Evolutionary conservation across 352 stramenopile species (phyloP).

Genomic region (Elongisporangium prolatum): DNA sequence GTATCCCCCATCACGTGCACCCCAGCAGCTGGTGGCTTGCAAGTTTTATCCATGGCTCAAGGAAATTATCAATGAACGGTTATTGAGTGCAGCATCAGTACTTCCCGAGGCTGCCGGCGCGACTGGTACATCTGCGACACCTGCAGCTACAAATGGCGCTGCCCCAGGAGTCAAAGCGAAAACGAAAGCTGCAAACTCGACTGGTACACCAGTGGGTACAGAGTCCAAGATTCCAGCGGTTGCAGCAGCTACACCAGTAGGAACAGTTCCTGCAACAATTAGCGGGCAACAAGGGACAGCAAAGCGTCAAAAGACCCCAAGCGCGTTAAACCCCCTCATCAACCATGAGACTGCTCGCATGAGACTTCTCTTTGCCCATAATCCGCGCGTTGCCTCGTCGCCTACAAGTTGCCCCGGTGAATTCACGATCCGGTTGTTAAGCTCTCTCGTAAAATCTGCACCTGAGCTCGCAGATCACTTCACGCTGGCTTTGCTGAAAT

Average conservation of each 20-base stretch:
- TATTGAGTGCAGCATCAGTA: conserved; percentile 60
- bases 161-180: conserved; percentile 22
- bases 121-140: conserved; percentile 6
- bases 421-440: conserved; percentile 67
- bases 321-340: conserved; percentile 36
- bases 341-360: conserved; percentile 56
- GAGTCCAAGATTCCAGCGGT: conserved; percentile 8
- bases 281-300: conserved; percentile 1
- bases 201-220: conserved; percentile 9
- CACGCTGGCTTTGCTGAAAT: conserved; percentile 67
- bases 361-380: conserved; percentile 40
- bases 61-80: conserved; percentile 78
- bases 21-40: conserved; percentile 68
- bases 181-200: conserved; percentile 26
- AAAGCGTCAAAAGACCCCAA: conserved; percentile 35
- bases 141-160: conserved; percentile 4
- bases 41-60: conserved; percentile 89
- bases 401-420: conserved; percentile 59
- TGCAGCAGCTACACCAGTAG: conserved; percentile 4
- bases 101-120: conserved; percentile 2
- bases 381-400: conserved; percentile 33
- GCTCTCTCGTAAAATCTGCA: conserved; percentile 41
- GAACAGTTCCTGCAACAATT: not conserved
- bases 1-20: conserved; percentile 64
- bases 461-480: conserved; percentile 80